A percentile compares a stretch with the other conserved stretches of the same genome.
Evolutionary conservation across 495 filamentous ascomycete species (phyloP).

Genomic region (Paragyromitra xinjiangensis): DNA sequence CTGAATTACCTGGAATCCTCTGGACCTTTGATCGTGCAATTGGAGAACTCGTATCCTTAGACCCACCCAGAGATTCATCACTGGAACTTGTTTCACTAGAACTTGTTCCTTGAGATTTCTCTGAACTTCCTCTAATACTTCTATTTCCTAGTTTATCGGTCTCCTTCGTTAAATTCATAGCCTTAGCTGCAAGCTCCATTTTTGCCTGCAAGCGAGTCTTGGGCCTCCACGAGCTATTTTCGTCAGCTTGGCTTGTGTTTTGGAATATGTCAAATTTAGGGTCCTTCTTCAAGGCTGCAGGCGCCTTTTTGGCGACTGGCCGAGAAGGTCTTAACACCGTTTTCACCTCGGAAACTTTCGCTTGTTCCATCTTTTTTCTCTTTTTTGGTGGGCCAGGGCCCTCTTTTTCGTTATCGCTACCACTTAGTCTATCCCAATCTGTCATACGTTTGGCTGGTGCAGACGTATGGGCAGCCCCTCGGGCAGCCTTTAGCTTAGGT

Average conservation of each 20-base stretch:
- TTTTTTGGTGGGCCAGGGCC: background rate
- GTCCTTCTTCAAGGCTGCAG: background rate
- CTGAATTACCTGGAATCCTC: background rate
- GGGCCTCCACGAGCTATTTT: constrained; percentile 37
- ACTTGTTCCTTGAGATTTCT: background rate
- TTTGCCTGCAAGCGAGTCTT: constrained; percentile 41
- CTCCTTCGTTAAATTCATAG: background rate
- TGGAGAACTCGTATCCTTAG: background rate
- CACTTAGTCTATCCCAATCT: background rate
- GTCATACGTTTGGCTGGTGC: background rate
- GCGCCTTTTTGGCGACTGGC: background rate
- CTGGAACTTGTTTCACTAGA: background rate
- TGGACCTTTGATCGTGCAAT: background rate
- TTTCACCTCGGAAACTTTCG: background rate
- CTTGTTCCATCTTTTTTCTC: constrained; percentile 11
- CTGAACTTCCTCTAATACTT: background rate
- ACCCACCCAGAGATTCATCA: background rate
- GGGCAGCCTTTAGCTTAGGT: background rate
- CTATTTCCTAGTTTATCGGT: background rate
- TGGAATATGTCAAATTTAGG: constrained; percentile 15
- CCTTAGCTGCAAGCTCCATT: constrained; percentile 25
- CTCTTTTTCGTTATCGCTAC: background rate
- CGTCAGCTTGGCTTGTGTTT: constrained; percentile 25
- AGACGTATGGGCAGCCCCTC: background rate
- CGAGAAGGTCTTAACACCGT: background rate